Base-by-base conservation (phyloP, 208 protist species). In the Acanthamoeba culbertsoni region DNA sequence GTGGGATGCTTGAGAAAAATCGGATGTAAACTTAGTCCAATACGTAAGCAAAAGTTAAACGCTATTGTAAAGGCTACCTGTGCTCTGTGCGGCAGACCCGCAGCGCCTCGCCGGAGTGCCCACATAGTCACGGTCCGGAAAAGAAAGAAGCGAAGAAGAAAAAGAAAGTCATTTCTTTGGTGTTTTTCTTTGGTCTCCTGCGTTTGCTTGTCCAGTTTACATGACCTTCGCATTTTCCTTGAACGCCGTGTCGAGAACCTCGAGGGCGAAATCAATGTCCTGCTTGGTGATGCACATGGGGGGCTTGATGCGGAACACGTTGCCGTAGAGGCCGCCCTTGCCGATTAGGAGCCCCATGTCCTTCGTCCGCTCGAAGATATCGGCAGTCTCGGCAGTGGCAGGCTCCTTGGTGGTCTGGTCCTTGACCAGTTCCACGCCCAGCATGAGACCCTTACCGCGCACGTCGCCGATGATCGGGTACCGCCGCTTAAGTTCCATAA, bases 401-500 rank as follows among this genome's bases (percentile, higher is more conserved):
- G 96, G 95, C 57, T 94, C 93, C 28, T 65, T 46, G 28, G 94
- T 94, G 10, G 48, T 45, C 23, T 28, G 63, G 84, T 97, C 94
- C 46, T 89, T 91, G n/a, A 96, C 95, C 42, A 97, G 65, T 91
- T 97, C 96, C 43, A 97, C 86, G 43, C 96, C 96, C 28, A 97
- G 23, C 55, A 96, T 96, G 26, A 97, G 94, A 31, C 96, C 97
- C 28, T 89, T 75, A 10, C 97, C 97, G 18, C 97, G 71, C 18
- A 98, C 96, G 65, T 98, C 96, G 46, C 95, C 97, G 84, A 98
- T 97, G 55, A 96, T 12, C n/a, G 63, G 33, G 93, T 97, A 51
- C 51, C 91, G 53, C 40, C 92, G 46, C 48, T 96, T 57, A n/a
- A 96, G 93, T 12, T 88, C 59, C 14, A 73, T n/a, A 7, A 96